Percentiles rank a stretch among this genome's conserved stretches.
Conservation (phyloP, 768 basidiomycete genomes). For the Lactifluus rugatus region DNA sequence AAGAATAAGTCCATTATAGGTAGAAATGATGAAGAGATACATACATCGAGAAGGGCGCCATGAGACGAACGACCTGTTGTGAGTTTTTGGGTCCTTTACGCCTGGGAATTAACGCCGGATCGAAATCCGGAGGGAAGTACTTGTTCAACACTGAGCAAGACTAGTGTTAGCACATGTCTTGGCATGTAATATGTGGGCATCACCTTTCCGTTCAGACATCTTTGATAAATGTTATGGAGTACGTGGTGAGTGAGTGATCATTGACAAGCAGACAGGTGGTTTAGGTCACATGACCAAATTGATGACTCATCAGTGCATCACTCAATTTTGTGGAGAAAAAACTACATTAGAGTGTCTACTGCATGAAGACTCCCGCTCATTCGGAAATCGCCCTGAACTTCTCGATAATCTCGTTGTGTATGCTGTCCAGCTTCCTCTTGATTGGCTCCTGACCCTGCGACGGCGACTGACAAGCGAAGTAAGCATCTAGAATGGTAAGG, state of each 20-base stretch:
- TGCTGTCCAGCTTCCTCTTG: conserved; percentile 68
- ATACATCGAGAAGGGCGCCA: conserved; percentile 98
- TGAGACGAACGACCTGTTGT: conserved; percentile 95
- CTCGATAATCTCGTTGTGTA: conserved; percentile 83
- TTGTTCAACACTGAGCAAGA: conserved; percentile 71
- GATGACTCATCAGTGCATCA: background rate
- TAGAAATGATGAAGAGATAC: conserved; percentile 22
- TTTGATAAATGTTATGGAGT: conserved; percentile 21
- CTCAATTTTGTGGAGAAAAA: too few species aligned
- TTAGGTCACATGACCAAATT: background rate
- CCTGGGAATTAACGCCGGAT: conserved; percentile 91
- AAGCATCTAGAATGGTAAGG: background rate
- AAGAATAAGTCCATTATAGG: conserved; percentile 1
- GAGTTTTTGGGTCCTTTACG: conserved; percentile 86
- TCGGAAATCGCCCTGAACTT: conserved; percentile 84
- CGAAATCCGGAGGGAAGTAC: conserved; percentile 97
- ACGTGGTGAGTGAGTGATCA: too few species aligned
- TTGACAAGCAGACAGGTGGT: too few species aligned
- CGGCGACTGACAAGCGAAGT: conserved; percentile 50
- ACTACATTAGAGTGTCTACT: too few species aligned
- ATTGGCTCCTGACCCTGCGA: conserved; percentile 82
- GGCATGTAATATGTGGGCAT: background rate
- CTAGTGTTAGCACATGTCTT: conserved; percentile 7
- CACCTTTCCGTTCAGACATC: conserved; percentile 84
- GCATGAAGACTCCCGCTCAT: conserved; percentile 33